phyloP scores from a whole-genome alignment of 2,329 filamentous ascomycete genomes.

The Cladophialophora bantiana region DNA sequence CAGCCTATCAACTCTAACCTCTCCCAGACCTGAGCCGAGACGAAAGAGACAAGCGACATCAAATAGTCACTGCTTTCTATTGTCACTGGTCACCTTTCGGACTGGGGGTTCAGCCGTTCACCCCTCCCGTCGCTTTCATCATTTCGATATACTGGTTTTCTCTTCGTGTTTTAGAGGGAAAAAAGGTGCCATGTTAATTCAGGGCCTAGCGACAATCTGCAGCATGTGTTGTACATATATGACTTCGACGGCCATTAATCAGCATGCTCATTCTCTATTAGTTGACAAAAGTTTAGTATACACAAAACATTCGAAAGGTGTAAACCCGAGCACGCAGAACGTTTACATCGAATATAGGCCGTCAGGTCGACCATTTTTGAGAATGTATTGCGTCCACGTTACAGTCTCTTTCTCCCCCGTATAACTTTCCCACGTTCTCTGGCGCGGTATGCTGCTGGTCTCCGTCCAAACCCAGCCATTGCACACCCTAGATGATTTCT shows the following conservation, averaged over 20 bases:
- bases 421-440: neutral
- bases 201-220: neutral
- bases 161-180: neutral
- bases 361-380: neutral
- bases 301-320: neutral
- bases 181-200: neutral
- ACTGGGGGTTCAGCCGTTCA: neutral
- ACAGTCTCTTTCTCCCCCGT: neutral
- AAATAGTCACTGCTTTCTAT: neutral
- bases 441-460: neutral
- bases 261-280: neutral
- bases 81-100: neutral
- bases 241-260: neutral
- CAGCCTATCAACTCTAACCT: neutral
- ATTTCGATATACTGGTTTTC: neutral
- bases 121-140: neutral
- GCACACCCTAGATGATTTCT: neutral
- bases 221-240: neutral
- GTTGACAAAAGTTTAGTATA: neutral
- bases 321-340: neutral
- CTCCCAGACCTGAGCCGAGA: neutral
- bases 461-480: neutral
- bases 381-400: neutral
- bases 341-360: neutral
- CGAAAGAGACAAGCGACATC: neutral